Conservation (phyloP, 495 filamentous ascomycete species). For the Cercophora newfieldiana region DNA sequence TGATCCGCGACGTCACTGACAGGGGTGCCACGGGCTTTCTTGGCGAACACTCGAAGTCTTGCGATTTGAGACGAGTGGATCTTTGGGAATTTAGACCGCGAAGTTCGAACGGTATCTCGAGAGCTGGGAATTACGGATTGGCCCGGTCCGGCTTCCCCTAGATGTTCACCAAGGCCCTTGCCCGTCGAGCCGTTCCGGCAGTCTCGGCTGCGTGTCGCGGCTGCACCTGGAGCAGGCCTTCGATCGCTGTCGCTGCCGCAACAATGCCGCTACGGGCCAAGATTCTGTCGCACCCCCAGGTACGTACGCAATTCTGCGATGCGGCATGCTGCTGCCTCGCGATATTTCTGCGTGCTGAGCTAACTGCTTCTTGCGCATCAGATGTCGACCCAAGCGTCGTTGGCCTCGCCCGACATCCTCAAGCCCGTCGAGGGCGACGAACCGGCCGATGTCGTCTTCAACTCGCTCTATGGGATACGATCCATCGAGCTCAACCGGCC, state of each 20-base stretch:
- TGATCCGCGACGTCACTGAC: not conserved
- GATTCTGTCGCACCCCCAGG: conserved; percentile 61
- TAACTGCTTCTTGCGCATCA: conserved; percentile 26
- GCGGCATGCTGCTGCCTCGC: too few relatives aligned
- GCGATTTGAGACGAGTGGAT: conserved; percentile 1
- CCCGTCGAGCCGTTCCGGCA: conserved; percentile 42
- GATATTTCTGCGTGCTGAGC: not conserved
- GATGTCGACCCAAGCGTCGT: conserved; percentile 56
- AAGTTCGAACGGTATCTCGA: not conserved
- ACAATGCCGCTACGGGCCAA: conserved; percentile 93
- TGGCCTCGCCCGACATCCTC: conserved; percentile 26
- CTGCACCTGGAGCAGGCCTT: conserved; percentile 26
- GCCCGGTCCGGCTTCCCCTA: conserved; percentile 21
- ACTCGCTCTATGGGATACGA: conserved; percentile 80
- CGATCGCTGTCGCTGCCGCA: conserved; percentile 22
- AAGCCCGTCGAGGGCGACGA: conserved; percentile 63
- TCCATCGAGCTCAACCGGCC: conserved; percentile 94
- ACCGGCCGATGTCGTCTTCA: conserved; percentile 89
- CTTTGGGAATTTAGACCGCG: not conserved
- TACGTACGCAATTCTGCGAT: conserved; percentile 43
- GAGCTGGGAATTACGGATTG: not conserved
- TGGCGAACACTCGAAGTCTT: not conserved
- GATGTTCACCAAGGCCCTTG: conserved; percentile 46
- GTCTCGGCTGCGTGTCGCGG: conserved; percentile 40
- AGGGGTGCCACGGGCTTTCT: not conserved